phyloP scores from a whole-genome alignment of 2,329 filamentous ascomycete species.

The Penicillium sp. region DNA sequence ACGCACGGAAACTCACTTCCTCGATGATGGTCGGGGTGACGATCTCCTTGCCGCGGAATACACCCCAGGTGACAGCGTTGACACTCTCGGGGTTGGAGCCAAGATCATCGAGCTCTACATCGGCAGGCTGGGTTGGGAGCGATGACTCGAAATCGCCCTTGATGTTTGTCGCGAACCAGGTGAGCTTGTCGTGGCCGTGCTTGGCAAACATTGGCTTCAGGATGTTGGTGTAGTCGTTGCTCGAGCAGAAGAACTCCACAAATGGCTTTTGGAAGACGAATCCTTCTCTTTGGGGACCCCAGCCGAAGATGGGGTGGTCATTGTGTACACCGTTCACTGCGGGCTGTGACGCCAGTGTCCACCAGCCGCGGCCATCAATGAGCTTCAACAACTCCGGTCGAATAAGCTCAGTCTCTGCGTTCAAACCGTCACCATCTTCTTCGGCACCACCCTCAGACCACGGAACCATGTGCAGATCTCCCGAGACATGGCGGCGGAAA shows the following conservation, averaged over 20 bases:
- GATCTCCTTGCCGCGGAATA: slow-evolving; percentile 94
- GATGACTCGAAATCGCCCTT: slow-evolving; percentile 74
- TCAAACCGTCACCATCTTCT: slow-evolving; percentile 43
- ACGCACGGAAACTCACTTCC: slow-evolving; percentile 87
- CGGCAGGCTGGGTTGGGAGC: slow-evolving; percentile 28
- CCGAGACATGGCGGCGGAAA: slow-evolving; percentile 78
- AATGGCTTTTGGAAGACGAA: slow-evolving; percentile 99
- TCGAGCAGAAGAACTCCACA: slow-evolving; percentile 89
- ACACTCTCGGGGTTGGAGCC: slow-evolving; percentile 56
- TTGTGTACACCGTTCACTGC: slow-evolving; percentile 84
- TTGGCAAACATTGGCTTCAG: slow-evolving; percentile 64
- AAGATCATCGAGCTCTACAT: slow-evolving; percentile 36
- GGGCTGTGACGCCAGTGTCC: slow-evolving; percentile 94
- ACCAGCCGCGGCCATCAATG: slow-evolving; percentile 79
- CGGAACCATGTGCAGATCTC: slow-evolving; percentile 76
- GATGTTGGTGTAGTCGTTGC: slow-evolving; percentile 63
- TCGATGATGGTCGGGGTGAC: slow-evolving; percentile 96
- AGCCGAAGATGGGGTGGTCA: slow-evolving; percentile 77
- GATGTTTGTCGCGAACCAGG: slow-evolving; percentile 83
- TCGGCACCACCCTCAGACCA: slow-evolving; percentile 82
- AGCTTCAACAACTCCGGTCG: slow-evolving; percentile 70
- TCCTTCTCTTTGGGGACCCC: slow-evolving; percentile 80
- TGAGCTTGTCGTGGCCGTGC: slow-evolving; percentile 65
- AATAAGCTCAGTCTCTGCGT: slow-evolving; percentile 79
- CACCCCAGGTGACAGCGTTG: slow-evolving; percentile 96